Evolutionary conservation across 2,329 filamentous ascomycete species (phyloP), one percentile per base, ranked within the genome.

Genomic region (Lachnellula occidentalis): DNA sequence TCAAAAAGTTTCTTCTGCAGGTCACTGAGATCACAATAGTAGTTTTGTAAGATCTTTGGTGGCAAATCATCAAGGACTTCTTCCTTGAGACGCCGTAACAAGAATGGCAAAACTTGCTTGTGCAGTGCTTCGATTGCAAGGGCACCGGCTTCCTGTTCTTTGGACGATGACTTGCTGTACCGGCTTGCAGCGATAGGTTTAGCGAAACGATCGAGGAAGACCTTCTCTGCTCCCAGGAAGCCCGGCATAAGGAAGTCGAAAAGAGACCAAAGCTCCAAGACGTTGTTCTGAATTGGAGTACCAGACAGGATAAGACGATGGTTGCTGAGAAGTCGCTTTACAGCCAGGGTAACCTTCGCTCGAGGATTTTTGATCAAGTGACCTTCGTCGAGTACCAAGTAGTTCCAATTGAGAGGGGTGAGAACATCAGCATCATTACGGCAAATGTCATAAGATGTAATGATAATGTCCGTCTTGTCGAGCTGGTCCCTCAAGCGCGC

Each of bases 161-260:
- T 97, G 0, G 94, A 96, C 1, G 92, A 97, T 1, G 94, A 95
- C 71, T 97, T 99, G 72, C 90, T 92, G 69, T 92, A 96, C 19
- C 95, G 88, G 67, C 90, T 96, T 4, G 92, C 92, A 1, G 92
- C 87, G 49, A 97, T 91, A 0, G 86, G 88, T 72, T 95, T 96
- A 2, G 90, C 90, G 49, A 99, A 90, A 3, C 92, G 85, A 70
- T 96, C 95, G 66, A 96, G 87, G 72, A 97, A 89, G 49, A 94
- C 86, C 73, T 96, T 96, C 69, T 99, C 94, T 0, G 87, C 90
- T 34, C 94, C 94, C 7, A 99, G 78, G 76, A 99, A 99, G 2
- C 94, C 95, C 3, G 95, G 94, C 94, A 99, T 99, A 57, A 99
- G 78, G 74, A 99, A 99, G 73, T 99, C 94, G 68, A 99, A 99